Percentiles rank a stretch among this genome's conserved stretches.
These are phyloP conservation scores for Knufia fluminis DNA, from an alignment of 2,329 filamentous ascomycete genomes.

Conservation along the genomic window DNA sequence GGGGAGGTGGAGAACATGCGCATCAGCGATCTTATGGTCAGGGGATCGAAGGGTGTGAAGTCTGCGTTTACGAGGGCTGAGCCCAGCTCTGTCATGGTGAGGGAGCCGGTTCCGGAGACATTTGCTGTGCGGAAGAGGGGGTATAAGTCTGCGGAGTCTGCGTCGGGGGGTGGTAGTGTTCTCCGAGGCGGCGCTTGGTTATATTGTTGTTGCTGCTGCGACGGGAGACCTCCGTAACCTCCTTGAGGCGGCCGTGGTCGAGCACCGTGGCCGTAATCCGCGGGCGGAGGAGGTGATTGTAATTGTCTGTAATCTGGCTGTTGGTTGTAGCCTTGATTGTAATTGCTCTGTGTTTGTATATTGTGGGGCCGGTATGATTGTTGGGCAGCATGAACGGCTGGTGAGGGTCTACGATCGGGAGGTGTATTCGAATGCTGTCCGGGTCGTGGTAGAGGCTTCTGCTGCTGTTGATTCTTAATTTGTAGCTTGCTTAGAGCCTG, in stretches of 20 bases:
- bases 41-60: conserved; percentile 84
- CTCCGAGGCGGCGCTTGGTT: conserved; percentile 7
- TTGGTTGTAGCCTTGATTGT: conserved; percentile 15
- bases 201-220: conserved; percentile 30
- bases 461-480: conserved; percentile 9
- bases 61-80: conserved; percentile 92
- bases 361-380: conserved; percentile 15
- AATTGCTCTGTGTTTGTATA: conserved; percentile 12
- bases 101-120: conserved; percentile 62
- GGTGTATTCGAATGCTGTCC: conserved; percentile 21
- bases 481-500: conserved; percentile 32
- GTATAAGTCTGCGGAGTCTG: conserved; percentile 55
- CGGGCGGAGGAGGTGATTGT: conserved; percentile 33
- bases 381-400: conserved; percentile 13
- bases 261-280: conserved; percentile 43
- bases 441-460: conserved; percentile 20
- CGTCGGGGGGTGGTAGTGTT: conserved; percentile 32
- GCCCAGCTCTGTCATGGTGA: conserved; percentile 78
- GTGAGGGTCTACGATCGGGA: conserved; percentile 8
- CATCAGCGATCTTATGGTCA: conserved; percentile 98
- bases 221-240: conserved; percentile 4
- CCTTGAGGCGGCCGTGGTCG: conserved; percentile 24
- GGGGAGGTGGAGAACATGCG: conserved; percentile 64
- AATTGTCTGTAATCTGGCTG: conserved; percentile 24
- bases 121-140: conserved; percentile 87